Base-by-base conservation (phyloP, 305 asterid genomes). In the Solanum hybrid region DNA sequence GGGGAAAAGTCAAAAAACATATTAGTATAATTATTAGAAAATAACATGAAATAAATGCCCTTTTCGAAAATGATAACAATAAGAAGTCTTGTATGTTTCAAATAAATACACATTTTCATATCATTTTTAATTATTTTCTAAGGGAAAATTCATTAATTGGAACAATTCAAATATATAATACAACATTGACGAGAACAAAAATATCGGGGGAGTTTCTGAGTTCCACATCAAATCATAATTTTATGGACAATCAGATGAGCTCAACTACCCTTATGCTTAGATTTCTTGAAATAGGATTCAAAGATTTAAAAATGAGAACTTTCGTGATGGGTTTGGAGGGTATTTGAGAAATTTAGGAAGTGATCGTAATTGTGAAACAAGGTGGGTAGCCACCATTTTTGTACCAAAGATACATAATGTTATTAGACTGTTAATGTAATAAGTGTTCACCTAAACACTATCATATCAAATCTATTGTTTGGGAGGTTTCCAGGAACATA, bases 181-280 rank as follows among this genome's bases (percentile, higher is more conserved):
- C 66, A 24, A 38, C 86, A 38, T 80, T 38, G 36, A 80, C 26
- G 8, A 12, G 69, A 80, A 26, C 4, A 10, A 80, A 80, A 36
- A 34, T 38, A 38, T 22, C 2, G 27, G 2, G 36, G 36, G 3
- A 80, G 14, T 26, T 80, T 20, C 84, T 79, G 85, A 88, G 87
- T 86, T 72, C 85, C 90, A 86, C 86, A 79, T 91, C 89, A 31
- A 75, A 27, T 9, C 26, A 69, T 31, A 42, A 14, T 51, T 51
- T 51, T 16, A 51, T 3, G 7, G 7, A 51, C 66, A 6, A 51
- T 51, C 3, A 51, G 4, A 16, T 0, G 9, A 6, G 22, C 66
- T 51, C 66, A 51, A 51, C 1, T 51, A 0, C 1, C 64, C 2
- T 2, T 16, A 16, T 51, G 22, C 22, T 51, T 16, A 51, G 8